These are phyloP conservation scores for Apophysomyces trapeziformis DNA, from an alignment of 371 early-diverging fungal genomes.

Conservation along the genomic window DNA sequence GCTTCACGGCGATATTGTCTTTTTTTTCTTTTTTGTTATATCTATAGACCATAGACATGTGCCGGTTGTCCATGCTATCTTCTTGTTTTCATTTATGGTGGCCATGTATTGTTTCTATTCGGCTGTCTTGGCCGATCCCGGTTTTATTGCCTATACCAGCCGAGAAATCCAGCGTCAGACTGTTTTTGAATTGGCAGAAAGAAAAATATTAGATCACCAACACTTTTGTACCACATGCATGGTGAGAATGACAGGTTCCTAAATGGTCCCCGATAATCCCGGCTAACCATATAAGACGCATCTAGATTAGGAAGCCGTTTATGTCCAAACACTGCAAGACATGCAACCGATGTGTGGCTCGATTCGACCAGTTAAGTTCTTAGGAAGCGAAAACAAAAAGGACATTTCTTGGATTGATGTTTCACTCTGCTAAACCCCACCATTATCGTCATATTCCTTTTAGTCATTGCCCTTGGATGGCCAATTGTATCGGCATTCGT, in stretches of 20 bases:
- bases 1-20: no score
- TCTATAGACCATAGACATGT: not conserved
- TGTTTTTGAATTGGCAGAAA: constrained; percentile 72
- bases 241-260: constrained; percentile 26
- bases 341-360: constrained; percentile 96
- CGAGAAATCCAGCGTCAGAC: constrained; percentile 50
- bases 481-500: not conserved
- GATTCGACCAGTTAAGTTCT: constrained; percentile 91
- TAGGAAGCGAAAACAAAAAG: not conserved
- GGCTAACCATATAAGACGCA: no score
- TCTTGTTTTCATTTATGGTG: not conserved
- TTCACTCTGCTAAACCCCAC: no score
- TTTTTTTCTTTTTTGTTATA: not conserved
- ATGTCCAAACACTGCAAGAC: constrained; percentile 98
- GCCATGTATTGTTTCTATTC: constrained; percentile 77
- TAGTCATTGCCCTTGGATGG: constrained; percentile 4
- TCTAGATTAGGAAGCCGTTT: constrained; percentile 80
- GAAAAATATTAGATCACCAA: constrained; percentile 70
- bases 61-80: not conserved
- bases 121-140: constrained; percentile 81
- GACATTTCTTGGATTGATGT: no score
- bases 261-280: no score
- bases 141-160: constrained; percentile 66
- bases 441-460: not conserved
- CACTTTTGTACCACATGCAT: constrained; percentile 87